Percentiles rank a stretch among this genome's conserved stretches.
Conservation (phyloP, 1,139 yeast genomes). For the Diutina sp. region DNA sequence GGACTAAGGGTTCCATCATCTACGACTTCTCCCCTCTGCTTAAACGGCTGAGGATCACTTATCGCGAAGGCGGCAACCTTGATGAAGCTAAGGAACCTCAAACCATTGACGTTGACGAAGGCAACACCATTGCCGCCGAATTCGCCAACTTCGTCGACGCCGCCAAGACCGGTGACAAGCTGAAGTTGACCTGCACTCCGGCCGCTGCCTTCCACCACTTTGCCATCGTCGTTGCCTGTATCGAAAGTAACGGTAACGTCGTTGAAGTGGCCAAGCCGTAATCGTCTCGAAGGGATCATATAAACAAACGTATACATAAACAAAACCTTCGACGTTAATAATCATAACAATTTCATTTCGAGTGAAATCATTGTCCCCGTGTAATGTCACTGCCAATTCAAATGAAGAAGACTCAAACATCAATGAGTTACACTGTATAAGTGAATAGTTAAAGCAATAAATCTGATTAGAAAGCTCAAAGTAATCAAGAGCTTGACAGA, state of each 20-base stretch:
- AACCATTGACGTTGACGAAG: slow-evolving; percentile 47
- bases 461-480: no score
- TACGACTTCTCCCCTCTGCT: slow-evolving; percentile 50
- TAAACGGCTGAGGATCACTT: slow-evolving; percentile 30
- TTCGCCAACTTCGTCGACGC: slow-evolving; percentile 67
- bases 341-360: no score
- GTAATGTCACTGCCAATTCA: no score
- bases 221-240: slow-evolving; percentile 76
- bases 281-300: neutral
- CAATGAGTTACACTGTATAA: no score
- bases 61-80: slow-evolving; percentile 33
- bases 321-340: no score
- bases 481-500: no score
- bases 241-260: slow-evolving; percentile 56
- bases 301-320: neutral
- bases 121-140: slow-evolving; percentile 41
- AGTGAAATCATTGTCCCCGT: no score
- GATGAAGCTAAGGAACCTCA: slow-evolving; percentile 30
- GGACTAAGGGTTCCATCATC: slow-evolving; percentile 60
- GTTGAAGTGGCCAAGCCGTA: slow-evolving; percentile 32
- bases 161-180: slow-evolving; percentile 49
- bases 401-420: no score
- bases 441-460: no score
- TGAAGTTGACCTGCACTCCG: slow-evolving; percentile 46
- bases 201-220: slow-evolving; percentile 80